Evolutionary conservation across 768 basidiomycete species (phyloP), one percentile per base, ranked within the genome.

Genomic region (Solioccasus polychromus): DNA sequence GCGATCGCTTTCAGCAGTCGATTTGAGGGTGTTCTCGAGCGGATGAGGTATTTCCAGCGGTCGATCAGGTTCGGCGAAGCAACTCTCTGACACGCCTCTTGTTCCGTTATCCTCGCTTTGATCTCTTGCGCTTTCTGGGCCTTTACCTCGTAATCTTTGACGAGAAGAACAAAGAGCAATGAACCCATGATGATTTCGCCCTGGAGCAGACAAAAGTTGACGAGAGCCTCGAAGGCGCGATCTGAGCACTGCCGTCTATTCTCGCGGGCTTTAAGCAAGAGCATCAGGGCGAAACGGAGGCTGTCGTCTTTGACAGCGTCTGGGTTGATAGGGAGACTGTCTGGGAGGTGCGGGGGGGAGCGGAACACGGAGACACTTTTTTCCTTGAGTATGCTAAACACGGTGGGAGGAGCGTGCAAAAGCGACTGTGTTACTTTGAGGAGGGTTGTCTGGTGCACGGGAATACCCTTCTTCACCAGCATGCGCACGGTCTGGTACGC

Each of bases 141-240:
- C 20, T 68, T 67, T 10, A 64, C 45, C 57, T 85, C 77, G 70
- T 75, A 84, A 24, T 88, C 83, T 51, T 83, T 78, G 34, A 87
- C 64, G 17, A 87, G 58, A 32, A 79, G 64, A 1, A 75, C 83
- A 45, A 90, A 86, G 5, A 89, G 66, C 22, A 90, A 65, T 1
- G 84, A 82, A 0, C 79, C 88, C n/a, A 86, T 71, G 31, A 91
- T 74, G 39, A 92, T 80, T 59, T 92, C 89, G 20, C 87, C 86
- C 39, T 91, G 87, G 30, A 88, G 60, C 17, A 92, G 68, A 45
- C 83, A 85, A 8, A 82, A 74, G 4, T 75, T 69, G 51, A 90
- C 71, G 39, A 88, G 63, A 2, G 71, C 70, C 41, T 75, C 73
- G 57, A 81, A 87, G 72, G 87, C 79, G 24, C 70, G 67, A n/a